These are phyloP conservation scores for Prillingera fragicola DNA, from an alignment of 1,284 basidiomycete genomes.

Conservation along the genomic window DNA sequence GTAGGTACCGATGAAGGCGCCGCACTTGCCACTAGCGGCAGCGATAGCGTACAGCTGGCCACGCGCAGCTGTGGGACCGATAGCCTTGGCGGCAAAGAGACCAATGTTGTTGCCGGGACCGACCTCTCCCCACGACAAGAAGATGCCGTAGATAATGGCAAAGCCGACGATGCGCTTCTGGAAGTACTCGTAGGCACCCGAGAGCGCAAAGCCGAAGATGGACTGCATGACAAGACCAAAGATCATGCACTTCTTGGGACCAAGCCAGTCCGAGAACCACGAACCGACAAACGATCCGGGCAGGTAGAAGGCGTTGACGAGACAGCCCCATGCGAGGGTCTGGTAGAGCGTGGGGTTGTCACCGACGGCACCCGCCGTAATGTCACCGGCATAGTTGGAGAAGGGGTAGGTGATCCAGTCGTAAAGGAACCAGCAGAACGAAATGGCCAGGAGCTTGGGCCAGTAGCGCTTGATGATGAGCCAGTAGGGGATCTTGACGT, in stretches of 20 bases:
- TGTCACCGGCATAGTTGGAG: constrained; percentile 72
- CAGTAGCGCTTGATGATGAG: constrained; percentile 72
- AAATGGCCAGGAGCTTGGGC: constrained; percentile 30
- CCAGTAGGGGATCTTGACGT: constrained; percentile 56
- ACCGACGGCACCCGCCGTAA: constrained; percentile 30
- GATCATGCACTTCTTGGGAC: constrained; percentile 63
- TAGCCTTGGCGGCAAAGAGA: constrained; percentile 69
- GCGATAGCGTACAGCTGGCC: constrained; percentile 80
- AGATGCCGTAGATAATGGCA: constrained; percentile 77
- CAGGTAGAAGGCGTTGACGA: constrained; percentile 52
- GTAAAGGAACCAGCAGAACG: constrained; percentile 64
- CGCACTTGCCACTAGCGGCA: constrained; percentile 77
- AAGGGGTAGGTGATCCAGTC: constrained; percentile 54
- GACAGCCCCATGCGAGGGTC: constrained; percentile 42
- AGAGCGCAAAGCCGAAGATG: constrained; percentile 79
- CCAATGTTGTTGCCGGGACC: constrained; percentile 75
- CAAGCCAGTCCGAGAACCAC: constrained; percentile 39
- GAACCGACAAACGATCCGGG: constrained; percentile 36
- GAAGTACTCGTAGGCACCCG: constrained; percentile 60
- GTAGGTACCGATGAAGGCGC: constrained; percentile 72
- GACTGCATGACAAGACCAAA: constrained; percentile 65
- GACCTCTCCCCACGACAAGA: constrained; percentile 68
- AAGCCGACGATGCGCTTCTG: constrained; percentile 61
- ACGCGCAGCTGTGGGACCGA: constrained; percentile 72
- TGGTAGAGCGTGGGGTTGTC: constrained; percentile 29